Evolutionary conservation across 2,329 filamentous ascomycete species (phyloP).

Genomic region (Apiospora arundinis): DNA sequence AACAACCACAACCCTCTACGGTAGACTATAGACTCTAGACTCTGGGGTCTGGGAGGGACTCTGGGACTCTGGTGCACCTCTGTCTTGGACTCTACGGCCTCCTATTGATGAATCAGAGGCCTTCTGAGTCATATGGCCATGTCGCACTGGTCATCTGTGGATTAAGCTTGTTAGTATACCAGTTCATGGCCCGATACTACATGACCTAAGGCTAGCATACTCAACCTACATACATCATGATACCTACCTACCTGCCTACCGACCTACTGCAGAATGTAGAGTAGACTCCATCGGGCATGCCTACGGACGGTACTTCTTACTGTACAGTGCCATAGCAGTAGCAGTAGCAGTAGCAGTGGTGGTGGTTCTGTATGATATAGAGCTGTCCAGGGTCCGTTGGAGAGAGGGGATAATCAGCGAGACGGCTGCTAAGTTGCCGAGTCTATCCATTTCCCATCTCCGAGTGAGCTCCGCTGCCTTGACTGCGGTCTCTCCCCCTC

Average conservation of each 20-base stretch:
- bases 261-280: not conserved
- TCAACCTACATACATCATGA: too few relatives aligned
- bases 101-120: slow-evolving; percentile 35
- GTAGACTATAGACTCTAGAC: too few relatives aligned
- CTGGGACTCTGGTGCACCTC: not conserved
- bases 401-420: slow-evolving; percentile 16
- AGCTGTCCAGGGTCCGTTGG: slow-evolving; percentile 2
- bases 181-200: slow-evolving; percentile 12
- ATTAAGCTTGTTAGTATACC: slow-evolving; percentile 5
- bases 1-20: not conserved
- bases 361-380: not conserved
- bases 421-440: slow-evolving; percentile 15
- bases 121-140: slow-evolving; percentile 44
- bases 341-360: not conserved
- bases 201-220: not conserved
- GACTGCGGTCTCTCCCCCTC: not conserved
- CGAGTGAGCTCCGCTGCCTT: slow-evolving; percentile 13
- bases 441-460: slow-evolving; percentile 6
- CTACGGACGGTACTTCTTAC: not conserved
- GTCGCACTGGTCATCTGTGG: slow-evolving; percentile 15
- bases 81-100: slow-evolving; percentile 17
- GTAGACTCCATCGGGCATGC: not conserved
- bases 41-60: too few relatives aligned
- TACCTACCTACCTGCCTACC: too few relatives aligned
- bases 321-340: not conserved